Percentiles rank a stretch among this genome's conserved stretches.
These are phyloP conservation scores for Cucurbita pepo DNA, from an alignment of 306 rosid species.

Conservation along the genomic window DNA sequence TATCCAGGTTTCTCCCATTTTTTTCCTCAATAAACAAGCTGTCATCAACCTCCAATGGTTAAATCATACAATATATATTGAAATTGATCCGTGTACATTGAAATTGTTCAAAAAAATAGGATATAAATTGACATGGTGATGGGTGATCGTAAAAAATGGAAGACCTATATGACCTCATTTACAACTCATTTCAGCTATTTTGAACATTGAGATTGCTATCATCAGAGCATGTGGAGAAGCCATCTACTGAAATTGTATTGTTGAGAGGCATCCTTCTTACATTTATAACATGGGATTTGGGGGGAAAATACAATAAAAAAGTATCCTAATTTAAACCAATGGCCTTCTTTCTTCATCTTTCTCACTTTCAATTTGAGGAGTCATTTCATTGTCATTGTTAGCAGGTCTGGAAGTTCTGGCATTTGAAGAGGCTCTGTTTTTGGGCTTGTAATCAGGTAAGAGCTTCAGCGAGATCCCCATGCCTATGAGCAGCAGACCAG, in stretches of 20 bases:
- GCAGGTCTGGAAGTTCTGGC: slow-evolving; percentile 12
- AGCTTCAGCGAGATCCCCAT: slow-evolving; percentile 91
- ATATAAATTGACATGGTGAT: too few relatives aligned
- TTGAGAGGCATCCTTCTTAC: background rate
- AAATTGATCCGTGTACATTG: too few relatives aligned
- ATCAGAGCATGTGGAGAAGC: background rate
- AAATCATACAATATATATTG: too few relatives aligned
- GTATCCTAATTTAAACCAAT: slow-evolving; percentile 21
- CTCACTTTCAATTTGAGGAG: slow-evolving; percentile 3
- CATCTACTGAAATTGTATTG: background rate
- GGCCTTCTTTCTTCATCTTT: slow-evolving; percentile 49
- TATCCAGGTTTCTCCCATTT: too few relatives aligned
- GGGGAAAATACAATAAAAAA: background rate
- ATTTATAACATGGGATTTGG: background rate
- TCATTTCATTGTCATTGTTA: slow-evolving; percentile 15
- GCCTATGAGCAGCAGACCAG: slow-evolving; percentile 66
- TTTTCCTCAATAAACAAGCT: too few relatives aligned
- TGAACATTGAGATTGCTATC: too few relatives aligned
- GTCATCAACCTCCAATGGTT: too few relatives aligned
- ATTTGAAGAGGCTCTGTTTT: slow-evolving; percentile 4
- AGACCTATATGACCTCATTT: too few relatives aligned
- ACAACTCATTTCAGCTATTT: too few relatives aligned
- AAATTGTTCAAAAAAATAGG: too few relatives aligned
- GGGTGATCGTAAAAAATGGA: too few relatives aligned
- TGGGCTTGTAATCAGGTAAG: slow-evolving; percentile 43